These are phyloP conservation scores for Digitaria exilis DNA, from an alignment of 202 grass and related monocot genomes.

Conservation along the genomic window DNA sequence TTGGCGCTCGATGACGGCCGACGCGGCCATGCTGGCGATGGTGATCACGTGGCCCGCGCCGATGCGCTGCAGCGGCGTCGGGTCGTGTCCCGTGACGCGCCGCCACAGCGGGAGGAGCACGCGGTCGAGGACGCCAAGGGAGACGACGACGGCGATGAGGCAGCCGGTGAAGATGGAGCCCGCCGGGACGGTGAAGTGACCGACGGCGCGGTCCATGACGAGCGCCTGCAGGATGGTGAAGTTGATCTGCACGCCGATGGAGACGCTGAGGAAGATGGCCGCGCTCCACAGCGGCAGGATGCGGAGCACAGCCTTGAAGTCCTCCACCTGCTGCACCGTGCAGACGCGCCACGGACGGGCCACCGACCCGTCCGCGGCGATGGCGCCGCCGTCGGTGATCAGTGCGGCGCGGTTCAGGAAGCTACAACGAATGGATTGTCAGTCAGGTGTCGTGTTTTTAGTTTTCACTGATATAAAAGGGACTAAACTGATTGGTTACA, in stretches of 20 bases:
- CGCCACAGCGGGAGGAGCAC: conserved; percentile 53
- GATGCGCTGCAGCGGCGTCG: conserved; percentile 59
- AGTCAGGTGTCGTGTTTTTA: background rate
- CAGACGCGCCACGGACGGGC: conserved; percentile 58
- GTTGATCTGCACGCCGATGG: conserved; percentile 63
- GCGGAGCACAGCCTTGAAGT: conserved; percentile 64
- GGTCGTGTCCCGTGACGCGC: conserved; percentile 30
- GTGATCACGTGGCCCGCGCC: conserved; percentile 62
- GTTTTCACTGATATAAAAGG: background rate
- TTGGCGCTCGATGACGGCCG: conserved; percentile 53
- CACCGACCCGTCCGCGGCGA: background rate
- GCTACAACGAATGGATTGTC: conserved; percentile 4
- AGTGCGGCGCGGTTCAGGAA: conserved; percentile 73
- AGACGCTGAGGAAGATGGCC: conserved; percentile 49
- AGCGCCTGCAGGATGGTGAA: conserved; percentile 75
- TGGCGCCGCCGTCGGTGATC: conserved; percentile 53
- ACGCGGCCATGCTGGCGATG: conserved; percentile 49
- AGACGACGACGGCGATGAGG: conserved; percentile 34
- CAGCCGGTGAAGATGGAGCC: conserved; percentile 46
- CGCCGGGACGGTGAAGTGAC: conserved; percentile 59
- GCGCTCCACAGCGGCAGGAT: conserved; percentile 64
- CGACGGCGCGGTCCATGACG: conserved; percentile 67
- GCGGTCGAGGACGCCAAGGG: conserved; percentile 61
- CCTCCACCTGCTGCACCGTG: conserved; percentile 75
- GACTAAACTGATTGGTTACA: background rate